Conservation (phyloP, 2,329 filamentous ascomycete genomes). For the Diplocarpon mali region DNA sequence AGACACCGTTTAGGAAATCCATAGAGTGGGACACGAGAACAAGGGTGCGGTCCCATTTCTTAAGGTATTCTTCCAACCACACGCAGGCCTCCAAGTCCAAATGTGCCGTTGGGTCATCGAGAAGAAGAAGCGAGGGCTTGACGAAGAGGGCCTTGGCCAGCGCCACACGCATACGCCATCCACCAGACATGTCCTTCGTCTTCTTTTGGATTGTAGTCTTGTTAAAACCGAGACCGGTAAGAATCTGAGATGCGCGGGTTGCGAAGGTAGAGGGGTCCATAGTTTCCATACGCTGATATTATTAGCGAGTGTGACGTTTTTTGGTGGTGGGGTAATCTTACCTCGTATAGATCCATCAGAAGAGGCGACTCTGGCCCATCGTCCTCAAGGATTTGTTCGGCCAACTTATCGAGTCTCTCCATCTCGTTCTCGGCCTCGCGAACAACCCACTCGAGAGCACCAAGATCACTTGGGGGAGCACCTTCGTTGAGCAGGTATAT, state of each 20-base stretch:
- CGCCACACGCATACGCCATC: constrained; percentile 99
- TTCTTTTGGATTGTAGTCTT: constrained; percentile 97
- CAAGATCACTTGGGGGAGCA: constrained; percentile 76
- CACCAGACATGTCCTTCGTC: constrained; percentile 99
- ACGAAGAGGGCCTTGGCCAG: constrained; percentile 97
- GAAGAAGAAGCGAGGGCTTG: constrained; percentile 87
- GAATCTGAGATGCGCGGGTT: constrained; percentile 88
- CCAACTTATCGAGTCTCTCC: constrained; percentile 75
- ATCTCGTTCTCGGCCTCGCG: constrained; percentile 88
- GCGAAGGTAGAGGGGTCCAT: constrained; percentile 98
- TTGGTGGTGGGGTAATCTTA: constrained; percentile 35
- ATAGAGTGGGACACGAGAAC: constrained; percentile 94
- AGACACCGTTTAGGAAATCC: constrained; percentile 99
- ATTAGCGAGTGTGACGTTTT: constrained; percentile 12
- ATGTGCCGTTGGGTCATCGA: constrained; percentile 97
- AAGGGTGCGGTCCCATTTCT: constrained; percentile 98
- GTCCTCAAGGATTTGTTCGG: constrained; percentile 82
- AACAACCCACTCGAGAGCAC: constrained; percentile 95
- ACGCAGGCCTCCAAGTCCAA: constrained; percentile 98
- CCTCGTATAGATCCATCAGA: constrained; percentile 91
- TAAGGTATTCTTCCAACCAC: constrained; percentile 98
- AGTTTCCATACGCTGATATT: constrained; percentile 76
- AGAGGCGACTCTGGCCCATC: constrained; percentile 86
- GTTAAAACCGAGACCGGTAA: constrained; percentile 99
- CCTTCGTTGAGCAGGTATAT: constrained; percentile 98